Evolutionary conservation across 345 rosid genomes (phyloP).

Genomic region (Turnera subulata): DNA sequence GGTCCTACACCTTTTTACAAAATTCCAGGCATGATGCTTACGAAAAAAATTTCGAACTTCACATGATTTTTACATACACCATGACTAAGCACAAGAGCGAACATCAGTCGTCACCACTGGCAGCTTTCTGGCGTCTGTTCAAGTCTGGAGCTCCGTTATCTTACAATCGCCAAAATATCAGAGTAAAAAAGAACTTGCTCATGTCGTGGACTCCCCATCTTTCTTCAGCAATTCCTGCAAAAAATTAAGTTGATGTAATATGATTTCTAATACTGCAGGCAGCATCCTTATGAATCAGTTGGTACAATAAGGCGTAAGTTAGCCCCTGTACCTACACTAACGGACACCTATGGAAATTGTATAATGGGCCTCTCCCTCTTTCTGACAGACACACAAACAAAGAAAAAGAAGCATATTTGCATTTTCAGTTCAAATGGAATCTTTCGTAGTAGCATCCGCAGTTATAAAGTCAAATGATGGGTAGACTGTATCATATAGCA

Average conservation of each 20-base stretch:
- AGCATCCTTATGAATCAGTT: not conserved
- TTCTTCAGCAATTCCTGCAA: slow-evolving; percentile 20
- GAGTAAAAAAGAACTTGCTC: not conserved
- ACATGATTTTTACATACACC: slow-evolving; percentile 3
- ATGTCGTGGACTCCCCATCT: slow-evolving; percentile 12
- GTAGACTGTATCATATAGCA: no score
- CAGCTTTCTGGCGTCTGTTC: not conserved
- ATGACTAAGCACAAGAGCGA: not conserved
- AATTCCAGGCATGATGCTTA: not conserved
- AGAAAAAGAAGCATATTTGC: no score
- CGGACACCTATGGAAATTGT: no score
- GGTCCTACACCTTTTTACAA: slow-evolving; percentile 12
- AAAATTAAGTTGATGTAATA: no score
- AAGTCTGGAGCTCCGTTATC: not conserved
- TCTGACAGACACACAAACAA: no score
- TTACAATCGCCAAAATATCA: not conserved
- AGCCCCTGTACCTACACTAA: not conserved
- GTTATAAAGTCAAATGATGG: no score
- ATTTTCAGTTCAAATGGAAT: no score
- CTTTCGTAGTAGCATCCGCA: no score
- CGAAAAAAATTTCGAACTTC: not conserved
- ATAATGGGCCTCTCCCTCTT: no score
- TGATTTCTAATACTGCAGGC: not conserved
- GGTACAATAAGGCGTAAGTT: not conserved
- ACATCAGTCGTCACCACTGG: not conserved